phyloP scores from a whole-genome alignment of 202 grass and related monocot species.

The Panicum virgatum region DNA sequence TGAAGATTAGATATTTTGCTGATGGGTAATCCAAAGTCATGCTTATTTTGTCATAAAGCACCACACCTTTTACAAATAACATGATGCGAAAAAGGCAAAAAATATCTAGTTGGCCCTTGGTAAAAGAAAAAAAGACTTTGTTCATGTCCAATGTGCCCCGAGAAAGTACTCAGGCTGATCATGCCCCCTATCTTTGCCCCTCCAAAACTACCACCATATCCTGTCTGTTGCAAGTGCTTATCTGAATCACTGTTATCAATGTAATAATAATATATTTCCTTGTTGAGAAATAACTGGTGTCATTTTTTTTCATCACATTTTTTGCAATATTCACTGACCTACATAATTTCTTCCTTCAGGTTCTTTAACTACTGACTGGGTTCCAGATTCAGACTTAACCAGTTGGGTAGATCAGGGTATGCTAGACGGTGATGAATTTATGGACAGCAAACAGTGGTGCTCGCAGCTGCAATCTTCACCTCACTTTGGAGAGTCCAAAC shows the following conservation, averaged over 20 bases:
- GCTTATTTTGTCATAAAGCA: background rate
- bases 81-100: background rate
- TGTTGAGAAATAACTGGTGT: background rate
- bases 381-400: slow-evolving; percentile 54
- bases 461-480: slow-evolving; percentile 47
- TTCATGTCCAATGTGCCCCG: background rate
- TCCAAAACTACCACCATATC: background rate
- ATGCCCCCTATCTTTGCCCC: background rate
- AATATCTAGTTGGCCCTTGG: background rate
- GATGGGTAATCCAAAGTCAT: background rate
- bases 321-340: slow-evolving; percentile 26
- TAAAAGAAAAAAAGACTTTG: background rate
- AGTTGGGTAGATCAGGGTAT: slow-evolving; percentile 61
- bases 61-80: background rate
- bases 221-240: background rate
- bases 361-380: slow-evolving; percentile 75
- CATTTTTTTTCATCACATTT: background rate
- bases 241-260: background rate
- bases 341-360: slow-evolving; percentile 45
- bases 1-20: background rate
- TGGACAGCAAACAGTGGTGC: slow-evolving; percentile 63
- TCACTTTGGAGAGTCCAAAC: slow-evolving; percentile 50
- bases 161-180: background rate
- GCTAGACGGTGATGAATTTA: slow-evolving; percentile 33
- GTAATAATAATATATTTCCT: slow-evolving; percentile 11